Conservation (phyloP, 1,139 yeast species). For the Saccharomyces hybrid region DNA sequence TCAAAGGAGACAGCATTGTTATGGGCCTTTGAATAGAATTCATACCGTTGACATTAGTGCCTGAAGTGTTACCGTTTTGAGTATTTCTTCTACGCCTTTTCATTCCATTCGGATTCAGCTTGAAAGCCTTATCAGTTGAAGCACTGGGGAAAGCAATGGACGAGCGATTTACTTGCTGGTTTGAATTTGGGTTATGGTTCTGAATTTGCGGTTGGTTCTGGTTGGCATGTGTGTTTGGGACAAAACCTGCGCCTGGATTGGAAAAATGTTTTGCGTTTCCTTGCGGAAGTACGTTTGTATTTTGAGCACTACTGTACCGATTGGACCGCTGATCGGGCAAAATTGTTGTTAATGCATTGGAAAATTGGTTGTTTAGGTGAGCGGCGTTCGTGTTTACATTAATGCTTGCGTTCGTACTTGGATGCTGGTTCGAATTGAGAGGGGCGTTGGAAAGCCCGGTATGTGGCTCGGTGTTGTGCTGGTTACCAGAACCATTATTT, state of each 20-base stretch:
- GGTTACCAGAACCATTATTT: conserved; percentile 1
- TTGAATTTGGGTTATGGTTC: background rate
- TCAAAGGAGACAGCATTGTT: conserved; percentile 3
- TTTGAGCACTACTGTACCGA: background rate
- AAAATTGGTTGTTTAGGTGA: background rate
- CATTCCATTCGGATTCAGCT: conserved; percentile 29
- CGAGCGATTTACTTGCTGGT: background rate
- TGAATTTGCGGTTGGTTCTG: background rate
- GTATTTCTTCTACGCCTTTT: conserved; percentile 20
- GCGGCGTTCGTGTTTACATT: background rate
- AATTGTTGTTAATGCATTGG: background rate
- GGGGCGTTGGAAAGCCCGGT: conserved; percentile 2
- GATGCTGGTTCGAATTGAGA: background rate
- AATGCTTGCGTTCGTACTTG: background rate
- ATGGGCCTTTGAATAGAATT: conserved; percentile 3
- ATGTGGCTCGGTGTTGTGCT: background rate
- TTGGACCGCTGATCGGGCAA: background rate
- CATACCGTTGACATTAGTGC: background rate
- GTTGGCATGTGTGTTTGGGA: background rate
- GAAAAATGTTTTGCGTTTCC: background rate
- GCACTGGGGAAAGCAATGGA: background rate
- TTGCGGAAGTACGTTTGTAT: background rate
- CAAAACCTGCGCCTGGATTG: background rate
- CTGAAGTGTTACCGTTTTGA: conserved; percentile 1
- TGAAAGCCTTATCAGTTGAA: conserved; percentile 13